Base-by-base conservation (phyloP, 1,284 basidiomycete genomes). In the Puccinia brachypodii region DNA sequence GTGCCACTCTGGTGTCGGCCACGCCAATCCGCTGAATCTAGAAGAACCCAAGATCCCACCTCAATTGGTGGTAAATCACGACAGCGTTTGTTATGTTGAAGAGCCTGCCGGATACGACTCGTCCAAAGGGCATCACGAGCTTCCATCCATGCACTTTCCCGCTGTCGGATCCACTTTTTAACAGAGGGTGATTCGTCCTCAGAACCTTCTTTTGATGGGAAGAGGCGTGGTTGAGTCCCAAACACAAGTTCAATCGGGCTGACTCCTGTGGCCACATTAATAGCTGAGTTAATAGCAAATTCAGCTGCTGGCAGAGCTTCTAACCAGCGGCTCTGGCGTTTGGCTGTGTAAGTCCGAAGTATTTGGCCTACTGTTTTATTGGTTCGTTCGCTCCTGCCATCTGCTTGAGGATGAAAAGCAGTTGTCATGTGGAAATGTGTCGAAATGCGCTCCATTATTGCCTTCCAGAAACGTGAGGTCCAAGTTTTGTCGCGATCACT, bases 291-390 rank as follows among this genome's bases (percentile, higher is more conserved):
- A 4, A 68, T 68, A 19, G 66, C 38, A 13, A 69, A 69, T 47
- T 69, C 79, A 3, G 58, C 53, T 1, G 22, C 8, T 14, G 82
- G 36, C 0, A 83, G 44, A 84, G 73, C 22, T 7, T 25, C n/a
- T 14, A 75, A 22, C 84, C 83, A 84, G 44, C 78, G 53, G 28
- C 72, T 56, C 33, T 84, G 84, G 40, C 86, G 87, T 31, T 83
- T 87, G 11, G 14, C 71, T 22, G 1, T 73, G 19, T 66, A 68
- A 14, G 62, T n/a, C 1, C 81, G 78, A 1, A 85, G 62, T 22
- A 81, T 62, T 60, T 56, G 87, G 0, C 83, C 85, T 0, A 88
- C 78, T 0, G 86, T 88, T 58, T 87, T 87, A 60, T 83, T 82
- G 14, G 71, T 40, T 71, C 64, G 47, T 66, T 84, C 9, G 84